phyloP scores from a whole-genome alignment of 768 basidiomycete species.

The Suillus paluster region DNA sequence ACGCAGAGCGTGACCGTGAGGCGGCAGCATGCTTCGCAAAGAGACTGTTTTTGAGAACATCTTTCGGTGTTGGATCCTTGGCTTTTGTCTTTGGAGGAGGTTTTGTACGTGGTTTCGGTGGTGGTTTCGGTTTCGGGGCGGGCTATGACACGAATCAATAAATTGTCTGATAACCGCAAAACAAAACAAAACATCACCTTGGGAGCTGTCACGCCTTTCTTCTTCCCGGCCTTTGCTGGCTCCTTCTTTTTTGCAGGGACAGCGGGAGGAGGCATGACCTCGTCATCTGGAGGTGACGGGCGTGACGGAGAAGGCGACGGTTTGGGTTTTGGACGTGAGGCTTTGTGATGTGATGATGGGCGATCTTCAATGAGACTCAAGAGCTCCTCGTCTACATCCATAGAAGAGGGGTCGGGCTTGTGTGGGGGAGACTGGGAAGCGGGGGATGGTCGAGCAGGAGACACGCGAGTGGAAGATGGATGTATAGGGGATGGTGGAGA shows the following conservation, averaged over 20 bases:
- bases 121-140: conserved; percentile 31
- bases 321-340: conserved; percentile 15
- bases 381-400: conserved; percentile 63
- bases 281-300: conserved; percentile 15
- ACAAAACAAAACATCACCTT: conserved; percentile 22
- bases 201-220: conserved; percentile 30
- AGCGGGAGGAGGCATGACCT: conserved; percentile 17
- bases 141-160: conserved; percentile 17
- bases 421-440: neutral
- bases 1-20: conserved; percentile 69
- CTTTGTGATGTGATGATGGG: conserved; percentile 22
- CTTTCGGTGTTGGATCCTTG: conserved; percentile 16
- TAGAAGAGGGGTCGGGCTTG: conserved; percentile 40
- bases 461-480: neutral
- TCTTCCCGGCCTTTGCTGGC: conserved; percentile 37
- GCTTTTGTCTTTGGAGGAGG: conserved; percentile 33
- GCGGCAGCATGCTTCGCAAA: conserved; percentile 28
- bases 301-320: conserved; percentile 13
- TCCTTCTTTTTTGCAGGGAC: conserved; percentile 9
- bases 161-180: neutral
- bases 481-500: neutral
- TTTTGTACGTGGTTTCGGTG: conserved; percentile 37
- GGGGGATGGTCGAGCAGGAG: neutral
- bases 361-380: conserved; percentile 69
- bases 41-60: conserved; percentile 18